Conservation (phyloP, 352 stramenopile genomes). For the Pythium aphanidermatum region DNA sequence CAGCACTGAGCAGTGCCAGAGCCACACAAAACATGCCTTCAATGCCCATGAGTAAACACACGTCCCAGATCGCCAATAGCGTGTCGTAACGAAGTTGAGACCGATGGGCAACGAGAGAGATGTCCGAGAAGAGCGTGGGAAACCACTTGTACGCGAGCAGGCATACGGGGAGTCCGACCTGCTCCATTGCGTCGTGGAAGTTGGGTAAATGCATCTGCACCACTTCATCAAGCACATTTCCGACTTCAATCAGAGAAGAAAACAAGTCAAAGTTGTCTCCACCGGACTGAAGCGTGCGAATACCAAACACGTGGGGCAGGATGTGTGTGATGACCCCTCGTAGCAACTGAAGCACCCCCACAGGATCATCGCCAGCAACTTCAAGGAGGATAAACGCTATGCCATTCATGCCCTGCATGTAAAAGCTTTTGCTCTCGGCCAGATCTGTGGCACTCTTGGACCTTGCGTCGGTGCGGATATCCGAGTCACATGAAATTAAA, state of each 20-base stretch:
- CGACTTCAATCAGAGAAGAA: conserved; percentile 62
- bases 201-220: conserved; percentile 58
- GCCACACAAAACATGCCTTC: conserved; percentile 77
- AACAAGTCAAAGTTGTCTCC: conserved; percentile 67
- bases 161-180: conserved; percentile 59
- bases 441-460: conserved; percentile 10
- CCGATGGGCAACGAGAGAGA: conserved; percentile 68
- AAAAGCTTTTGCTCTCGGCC: conserved; percentile 37
- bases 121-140: conserved; percentile 79
- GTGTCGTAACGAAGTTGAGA: conserved; percentile 72
- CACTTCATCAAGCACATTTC: conserved; percentile 66
- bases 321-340: conserved; percentile 58
- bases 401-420: conserved; percentile 86
- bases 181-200: conserved; percentile 49
- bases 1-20: conserved; percentile 57
- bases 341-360: conserved; percentile 52
- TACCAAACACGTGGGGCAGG: conserved; percentile 72
- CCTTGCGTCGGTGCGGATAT: conserved; percentile 27
- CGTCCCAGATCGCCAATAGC: conserved; percentile 71
- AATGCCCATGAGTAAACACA: conserved; percentile 71
- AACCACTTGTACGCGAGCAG: conserved; percentile 88
- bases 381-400: conserved; percentile 73
- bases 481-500: conserved; percentile 46
- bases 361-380: conserved; percentile 47
- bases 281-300: conserved; percentile 28